phyloP scores from a whole-genome alignment of 2,329 filamentous ascomycete species.

The Pyrenophora seminiperda region DNA sequence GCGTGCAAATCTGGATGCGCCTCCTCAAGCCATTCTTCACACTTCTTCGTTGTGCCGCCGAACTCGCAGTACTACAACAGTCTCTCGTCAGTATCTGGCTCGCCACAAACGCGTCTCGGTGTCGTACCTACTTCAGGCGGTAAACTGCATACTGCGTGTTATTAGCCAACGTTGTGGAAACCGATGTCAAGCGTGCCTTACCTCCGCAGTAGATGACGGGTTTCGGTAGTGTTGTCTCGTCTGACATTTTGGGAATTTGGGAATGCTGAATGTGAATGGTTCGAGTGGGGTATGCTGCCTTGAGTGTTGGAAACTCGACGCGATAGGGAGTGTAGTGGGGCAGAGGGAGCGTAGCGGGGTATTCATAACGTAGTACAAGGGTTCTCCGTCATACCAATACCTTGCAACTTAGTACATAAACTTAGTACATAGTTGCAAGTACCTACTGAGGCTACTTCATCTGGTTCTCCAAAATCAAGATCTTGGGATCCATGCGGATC shows the following conservation, averaged over 20 bases:
- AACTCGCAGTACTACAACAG: slow-evolving; percentile 90
- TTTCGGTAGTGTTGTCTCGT: slow-evolving; percentile 53
- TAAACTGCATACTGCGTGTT: slow-evolving; percentile 63
- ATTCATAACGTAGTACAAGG: slow-evolving; percentile 11
- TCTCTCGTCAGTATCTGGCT: slow-evolving; percentile 14
- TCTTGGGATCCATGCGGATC: slow-evolving; percentile 58
- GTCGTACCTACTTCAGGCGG: slow-evolving; percentile 68
- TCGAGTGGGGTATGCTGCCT: neutral
- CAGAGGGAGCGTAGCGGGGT: slow-evolving; percentile 20
- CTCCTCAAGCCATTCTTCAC: slow-evolving; percentile 90
- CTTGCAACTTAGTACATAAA: neutral
- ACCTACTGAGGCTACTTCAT: slow-evolving; percentile 7
- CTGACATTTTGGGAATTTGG: slow-evolving; percentile 25
- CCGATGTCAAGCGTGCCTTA: slow-evolving; percentile 38
- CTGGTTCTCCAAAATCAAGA: slow-evolving; percentile 56
- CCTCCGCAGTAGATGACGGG: slow-evolving; percentile 67
- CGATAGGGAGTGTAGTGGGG: slow-evolving; percentile 21
- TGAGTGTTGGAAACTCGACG: slow-evolving; percentile 14
- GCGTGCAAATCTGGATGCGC: slow-evolving; percentile 75
- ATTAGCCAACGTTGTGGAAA: slow-evolving; percentile 24
- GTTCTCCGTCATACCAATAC: slow-evolving; percentile 4
- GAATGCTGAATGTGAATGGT: neutral
- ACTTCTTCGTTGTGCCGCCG: slow-evolving; percentile 94
- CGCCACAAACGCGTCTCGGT: slow-evolving; percentile 13
- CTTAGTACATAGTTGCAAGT: neutral